Evolutionary conservation across 768 basidiomycete species (phyloP).

Genomic region (Ephemerocybe angulata): DNA sequence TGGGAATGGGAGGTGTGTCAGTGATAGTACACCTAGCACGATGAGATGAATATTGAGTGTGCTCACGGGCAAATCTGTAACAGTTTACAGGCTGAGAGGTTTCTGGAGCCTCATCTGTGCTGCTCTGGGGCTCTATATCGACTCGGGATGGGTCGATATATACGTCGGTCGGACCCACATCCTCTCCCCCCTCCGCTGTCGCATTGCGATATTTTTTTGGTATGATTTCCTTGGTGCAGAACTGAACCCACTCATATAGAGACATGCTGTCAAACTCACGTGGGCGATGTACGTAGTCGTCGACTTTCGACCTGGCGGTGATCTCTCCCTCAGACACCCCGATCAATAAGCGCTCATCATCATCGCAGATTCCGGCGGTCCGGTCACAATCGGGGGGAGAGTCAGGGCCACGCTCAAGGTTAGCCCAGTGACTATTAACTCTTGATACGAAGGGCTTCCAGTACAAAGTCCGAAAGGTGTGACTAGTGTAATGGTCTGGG

Average conservation of each 20-base stretch:
- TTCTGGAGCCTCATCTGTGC: not conserved
- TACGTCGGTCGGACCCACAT: not conserved
- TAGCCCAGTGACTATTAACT: constrained; percentile 6
- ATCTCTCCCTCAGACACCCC: constrained; percentile 14
- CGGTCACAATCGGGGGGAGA: not conserved
- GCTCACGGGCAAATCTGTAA: not conserved
- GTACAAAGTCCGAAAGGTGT: constrained; percentile 29
- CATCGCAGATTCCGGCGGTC: not conserved
- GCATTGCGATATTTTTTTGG: not conserved
- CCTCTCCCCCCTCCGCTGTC: too few species aligned
- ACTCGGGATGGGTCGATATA: not conserved
- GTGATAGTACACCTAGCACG: not conserved
- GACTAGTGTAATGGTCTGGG: constrained; percentile 38
- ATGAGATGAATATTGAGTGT: not conserved
- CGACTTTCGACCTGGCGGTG: constrained; percentile 21
- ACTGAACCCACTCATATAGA: constrained; percentile 27
- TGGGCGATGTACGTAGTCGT: constrained; percentile 31
- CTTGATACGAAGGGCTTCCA: constrained; percentile 31
- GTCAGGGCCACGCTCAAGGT: not conserved
- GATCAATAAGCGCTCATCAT: constrained; percentile 18
- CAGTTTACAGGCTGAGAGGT: not conserved
- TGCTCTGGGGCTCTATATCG: not conserved
- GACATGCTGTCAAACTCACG: constrained; percentile 12
- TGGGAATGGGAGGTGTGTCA: constrained; percentile 13
- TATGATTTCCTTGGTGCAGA: constrained; percentile 12